Percentiles rank a stretch among this genome's conserved stretches.
phyloP scores from a whole-genome alignment of 257 asterid species.

The Penstemon barbatus region DNA sequence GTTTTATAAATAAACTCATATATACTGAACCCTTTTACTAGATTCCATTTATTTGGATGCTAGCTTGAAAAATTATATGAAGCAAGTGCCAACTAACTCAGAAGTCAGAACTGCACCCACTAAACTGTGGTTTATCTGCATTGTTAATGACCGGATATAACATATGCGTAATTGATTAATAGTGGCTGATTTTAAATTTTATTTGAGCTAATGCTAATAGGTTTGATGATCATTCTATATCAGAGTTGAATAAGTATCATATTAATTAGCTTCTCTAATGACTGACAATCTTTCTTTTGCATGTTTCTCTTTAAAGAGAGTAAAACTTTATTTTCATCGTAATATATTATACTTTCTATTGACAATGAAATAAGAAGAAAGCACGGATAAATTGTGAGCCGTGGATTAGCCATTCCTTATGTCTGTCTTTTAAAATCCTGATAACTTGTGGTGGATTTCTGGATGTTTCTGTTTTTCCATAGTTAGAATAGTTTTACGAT shows the following conservation, averaged over 20 bases:
- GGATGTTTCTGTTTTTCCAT: neutral
- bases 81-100: too few relatives aligned
- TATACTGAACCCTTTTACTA: too few relatives aligned
- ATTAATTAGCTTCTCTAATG: neutral
- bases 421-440: neutral
- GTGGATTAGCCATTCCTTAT: constrained; percentile 8
- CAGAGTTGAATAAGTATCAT: neutral
- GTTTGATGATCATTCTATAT: neutral
- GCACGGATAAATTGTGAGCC: neutral
- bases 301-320: neutral
- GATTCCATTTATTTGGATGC: too few relatives aligned
- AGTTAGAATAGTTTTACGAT: neutral
- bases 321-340: neutral
- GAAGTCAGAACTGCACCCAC: too few relatives aligned
- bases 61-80: too few relatives aligned
- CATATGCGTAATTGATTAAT: neutral
- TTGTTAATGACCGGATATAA: neutral
- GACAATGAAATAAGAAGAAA: neutral
- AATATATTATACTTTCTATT: neutral
- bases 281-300: neutral
- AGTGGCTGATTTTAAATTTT: neutral
- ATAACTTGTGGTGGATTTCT: neutral
- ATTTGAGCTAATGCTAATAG: too few relatives aligned
- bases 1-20: too few relatives aligned
- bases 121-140: neutral